A percentile compares a stretch with the other conserved stretches of the same genome.
Conservation (phyloP, 2,329 filamentous ascomycete species). For the Arthrinium phaeospermum region DNA sequence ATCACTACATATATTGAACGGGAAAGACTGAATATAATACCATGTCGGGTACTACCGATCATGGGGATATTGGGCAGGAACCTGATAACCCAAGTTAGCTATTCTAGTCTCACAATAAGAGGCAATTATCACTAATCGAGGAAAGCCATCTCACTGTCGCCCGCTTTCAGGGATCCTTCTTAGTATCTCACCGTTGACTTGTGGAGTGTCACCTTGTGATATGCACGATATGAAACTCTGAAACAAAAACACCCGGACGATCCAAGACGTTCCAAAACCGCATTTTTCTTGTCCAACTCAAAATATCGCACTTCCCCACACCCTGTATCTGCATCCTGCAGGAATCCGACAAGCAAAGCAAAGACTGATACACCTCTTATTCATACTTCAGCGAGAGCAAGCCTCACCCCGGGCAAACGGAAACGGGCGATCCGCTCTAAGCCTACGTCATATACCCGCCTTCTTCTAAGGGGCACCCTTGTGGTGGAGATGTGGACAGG, state of each 20-base stretch:
- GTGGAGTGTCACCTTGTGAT: neutral
- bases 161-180: neutral
- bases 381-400: neutral
- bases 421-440: neutral
- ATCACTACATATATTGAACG: neutral
- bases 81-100: neutral
- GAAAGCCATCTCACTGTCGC: neutral
- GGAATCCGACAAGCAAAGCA: neutral
- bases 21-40: neutral
- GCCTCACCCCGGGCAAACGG: neutral
- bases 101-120: neutral
- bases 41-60: neutral
- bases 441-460: slow-evolving; percentile 8
- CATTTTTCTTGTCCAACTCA: neutral
- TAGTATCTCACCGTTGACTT: neutral
- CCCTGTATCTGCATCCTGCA: neutral
- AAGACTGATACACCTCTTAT: neutral
- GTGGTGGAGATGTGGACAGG: neutral
- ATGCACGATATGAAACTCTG: neutral
- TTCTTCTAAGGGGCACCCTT: neutral
- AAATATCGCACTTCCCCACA: neutral
- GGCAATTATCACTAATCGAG: neutral
- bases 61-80: neutral
- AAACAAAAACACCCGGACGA: neutral
- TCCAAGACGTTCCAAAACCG: slow-evolving; percentile 7